Base-by-base conservation (phyloP, 1,284 basidiomycete genomes). In the Gymnopus androsaceus region DNA sequence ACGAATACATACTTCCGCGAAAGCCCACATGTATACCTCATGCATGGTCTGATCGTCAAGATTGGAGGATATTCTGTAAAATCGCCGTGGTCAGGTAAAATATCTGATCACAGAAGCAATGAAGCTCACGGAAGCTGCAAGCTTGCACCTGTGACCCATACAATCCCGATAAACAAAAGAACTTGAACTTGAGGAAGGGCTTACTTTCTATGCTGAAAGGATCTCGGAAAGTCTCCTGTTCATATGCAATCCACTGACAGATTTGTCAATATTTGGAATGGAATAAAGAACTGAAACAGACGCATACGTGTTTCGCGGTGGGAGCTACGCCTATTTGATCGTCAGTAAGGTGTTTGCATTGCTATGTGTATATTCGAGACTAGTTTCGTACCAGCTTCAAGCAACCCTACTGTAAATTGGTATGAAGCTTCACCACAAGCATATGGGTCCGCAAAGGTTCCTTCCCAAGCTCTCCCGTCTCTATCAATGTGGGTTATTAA, bases 371-470 rank as follows among this genome's bases (percentile, higher is more conserved):
- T n/a, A n/a, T n/a, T n/a, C n/a, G n/a, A n/a, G n/a, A n/a, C n/a
- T n/a, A n/a, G n/a, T n/a, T n/a, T n/a, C n/a, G n/a, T n/a, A 27
- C 80, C 78, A 2, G 72, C 64, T 25, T 68, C 65, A 60, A 83
- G 81, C 27, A 79, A 64, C 8, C 80, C 78, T 19, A 68, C 61
- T 59, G 82, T 69, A 12, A 75, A 77, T 61, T 73, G 66, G 45
- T 71, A 73, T 0, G 77, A 72, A 0, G 72, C 75, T 51, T 75
- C 72, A 27, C 76, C 74, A 62, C 68, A 64, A 12, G 83, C 70
- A 63, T 77, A 81, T 2, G 79, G 77, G 59, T 74, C 69, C 4
- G 69, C 74, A 34, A 79, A 76, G 48, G 79, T 83, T 1, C 79
- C 81, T 67, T 87, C 82, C 78, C 79, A 87, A 38, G 30, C 30